Evolutionary conservation across 2,329 filamentous ascomycete species (phyloP).

Genomic region (Claviceps capensis): DNA sequence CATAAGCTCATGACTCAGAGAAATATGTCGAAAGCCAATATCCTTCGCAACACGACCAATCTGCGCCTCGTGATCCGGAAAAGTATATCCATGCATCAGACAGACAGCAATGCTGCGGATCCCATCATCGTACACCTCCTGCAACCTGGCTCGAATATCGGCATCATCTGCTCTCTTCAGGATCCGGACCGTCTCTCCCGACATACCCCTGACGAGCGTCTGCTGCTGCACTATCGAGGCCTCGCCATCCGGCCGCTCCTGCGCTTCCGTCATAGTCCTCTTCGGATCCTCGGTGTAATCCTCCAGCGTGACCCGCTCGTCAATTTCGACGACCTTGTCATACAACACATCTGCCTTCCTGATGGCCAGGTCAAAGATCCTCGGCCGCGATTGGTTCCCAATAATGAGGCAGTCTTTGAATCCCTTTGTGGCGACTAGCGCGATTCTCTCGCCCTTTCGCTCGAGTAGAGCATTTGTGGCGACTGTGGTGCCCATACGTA

Average conservation of each 20-base stretch:
- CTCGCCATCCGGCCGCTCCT: constrained; percentile 34
- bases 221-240: constrained; percentile 29
- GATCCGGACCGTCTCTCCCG: constrained; percentile 55
- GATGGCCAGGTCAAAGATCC: constrained; percentile 62
- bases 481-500: constrained; percentile 71
- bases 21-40: constrained; percentile 30
- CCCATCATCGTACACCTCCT: constrained; percentile 46
- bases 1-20: constrained; percentile 22
- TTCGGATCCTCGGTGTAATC: constrained; percentile 60
- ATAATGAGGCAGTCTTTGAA: constrained; percentile 61
- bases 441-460: constrained; percentile 57
- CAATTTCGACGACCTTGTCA: constrained; percentile 56
- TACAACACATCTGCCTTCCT: constrained; percentile 55
- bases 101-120: constrained; percentile 41
- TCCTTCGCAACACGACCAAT: constrained; percentile 22
- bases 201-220: constrained; percentile 52
- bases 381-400: constrained; percentile 58
- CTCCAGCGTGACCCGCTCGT: constrained; percentile 60
- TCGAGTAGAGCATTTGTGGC: constrained; percentile 67
- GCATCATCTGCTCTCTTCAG: constrained; percentile 43
- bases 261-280: constrained; percentile 23
- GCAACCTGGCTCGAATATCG: constrained; percentile 40
- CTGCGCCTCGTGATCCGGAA: constrained; percentile 40
- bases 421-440: constrained; percentile 56
- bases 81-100: constrained; percentile 57